A percentile compares a stretch with the other conserved stretches of the same genome.
These are phyloP conservation scores for Hemerocallis citrina DNA, from an alignment of 106 monocot species.

Conservation along the genomic window DNA sequence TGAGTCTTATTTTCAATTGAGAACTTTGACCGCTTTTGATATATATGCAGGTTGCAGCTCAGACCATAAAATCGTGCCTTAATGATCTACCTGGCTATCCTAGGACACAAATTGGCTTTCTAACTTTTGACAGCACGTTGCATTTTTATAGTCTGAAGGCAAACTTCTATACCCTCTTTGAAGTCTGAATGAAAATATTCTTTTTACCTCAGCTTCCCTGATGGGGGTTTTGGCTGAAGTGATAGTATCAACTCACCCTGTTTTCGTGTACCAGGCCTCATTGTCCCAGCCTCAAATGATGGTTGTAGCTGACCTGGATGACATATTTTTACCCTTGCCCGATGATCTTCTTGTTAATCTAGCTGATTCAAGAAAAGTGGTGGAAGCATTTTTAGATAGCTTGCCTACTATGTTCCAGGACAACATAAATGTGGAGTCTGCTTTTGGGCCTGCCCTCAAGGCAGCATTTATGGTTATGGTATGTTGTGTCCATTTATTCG, in stretches of 20 bases:
- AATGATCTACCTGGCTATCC: slow-evolving; percentile 75
- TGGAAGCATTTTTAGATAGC: slow-evolving; percentile 86
- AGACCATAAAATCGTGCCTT: slow-evolving; percentile 81
- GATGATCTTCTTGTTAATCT: slow-evolving; percentile 98
- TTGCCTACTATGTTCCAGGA: slow-evolving; percentile 86
- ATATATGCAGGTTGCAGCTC: slow-evolving; percentile 58
- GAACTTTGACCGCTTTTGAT: too few species aligned
- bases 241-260: slow-evolving; percentile 7
- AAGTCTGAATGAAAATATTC: background rate
- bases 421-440: slow-evolving; percentile 87
- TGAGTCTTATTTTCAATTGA: background rate
- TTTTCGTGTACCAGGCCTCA: slow-evolving; percentile 65
- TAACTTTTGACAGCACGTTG: slow-evolving; percentile 86
- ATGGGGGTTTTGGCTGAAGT: too few species aligned
- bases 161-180: slow-evolving; percentile 1
- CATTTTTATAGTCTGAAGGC: slow-evolving; percentile 94
- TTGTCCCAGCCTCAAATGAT: slow-evolving; percentile 97
- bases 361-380: slow-evolving; percentile 86
- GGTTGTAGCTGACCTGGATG: slow-evolving; percentile 93
- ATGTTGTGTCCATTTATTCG: slow-evolving; percentile 14
- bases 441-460: slow-evolving; percentile 90
- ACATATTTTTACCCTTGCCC: slow-evolving; percentile 88
- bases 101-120: slow-evolving; percentile 86
- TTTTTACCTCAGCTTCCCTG: too few species aligned
- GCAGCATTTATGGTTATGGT: slow-evolving; percentile 98